A percentile compares a stretch with the other conserved stretches of the same genome.
Conservation (phyloP, 1,284 basidiomycete species). For the Ganoderma sinense region DNA sequence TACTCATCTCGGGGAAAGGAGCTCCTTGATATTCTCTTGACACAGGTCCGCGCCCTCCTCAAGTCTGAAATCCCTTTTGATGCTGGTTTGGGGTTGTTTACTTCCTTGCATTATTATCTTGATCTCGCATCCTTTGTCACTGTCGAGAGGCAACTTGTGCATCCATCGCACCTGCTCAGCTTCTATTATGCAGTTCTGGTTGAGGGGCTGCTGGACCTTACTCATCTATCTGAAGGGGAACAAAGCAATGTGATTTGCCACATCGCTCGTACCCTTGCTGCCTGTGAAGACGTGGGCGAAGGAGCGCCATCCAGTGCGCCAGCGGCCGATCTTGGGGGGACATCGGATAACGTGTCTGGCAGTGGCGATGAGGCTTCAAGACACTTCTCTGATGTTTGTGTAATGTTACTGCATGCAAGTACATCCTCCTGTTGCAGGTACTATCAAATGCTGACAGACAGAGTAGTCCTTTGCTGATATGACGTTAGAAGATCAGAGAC, state of each 20-base stretch:
- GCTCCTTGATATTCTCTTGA: conserved; percentile 54
- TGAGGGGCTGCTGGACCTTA: conserved; percentile 55
- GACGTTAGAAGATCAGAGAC: conserved; percentile 38
- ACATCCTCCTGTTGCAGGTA: conserved; percentile 13
- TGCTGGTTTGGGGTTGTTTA: conserved; percentile 42
- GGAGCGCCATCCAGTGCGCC: conserved; percentile 20
- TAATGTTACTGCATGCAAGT: conserved; percentile 58
- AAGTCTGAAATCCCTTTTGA: conserved; percentile 47
- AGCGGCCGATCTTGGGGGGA: conserved; percentile 20
- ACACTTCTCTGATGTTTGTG: conserved; percentile 54
- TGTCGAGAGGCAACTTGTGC: conserved; percentile 50
- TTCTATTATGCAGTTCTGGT: conserved; percentile 58
- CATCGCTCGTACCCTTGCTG: conserved; percentile 29
- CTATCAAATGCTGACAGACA: conserved; percentile 36
- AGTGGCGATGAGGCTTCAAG: conserved; percentile 37
- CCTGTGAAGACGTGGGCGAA: conserved; percentile 23
- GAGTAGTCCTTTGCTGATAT: conserved; percentile 31
- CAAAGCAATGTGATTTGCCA: conserved; percentile 52
- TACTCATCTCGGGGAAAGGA: conserved; percentile 48
- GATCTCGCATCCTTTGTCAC: conserved; percentile 55
- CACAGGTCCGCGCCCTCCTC: conserved; percentile 47
- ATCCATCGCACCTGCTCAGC: conserved; percentile 55
- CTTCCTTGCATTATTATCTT: conserved; percentile 52
- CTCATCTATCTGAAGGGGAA: conserved; percentile 50
- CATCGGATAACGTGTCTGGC: neutral